phyloP scores from a whole-genome alignment of 1,284 basidiomycete genomes.

The Rhodotorula sp. region DNA sequence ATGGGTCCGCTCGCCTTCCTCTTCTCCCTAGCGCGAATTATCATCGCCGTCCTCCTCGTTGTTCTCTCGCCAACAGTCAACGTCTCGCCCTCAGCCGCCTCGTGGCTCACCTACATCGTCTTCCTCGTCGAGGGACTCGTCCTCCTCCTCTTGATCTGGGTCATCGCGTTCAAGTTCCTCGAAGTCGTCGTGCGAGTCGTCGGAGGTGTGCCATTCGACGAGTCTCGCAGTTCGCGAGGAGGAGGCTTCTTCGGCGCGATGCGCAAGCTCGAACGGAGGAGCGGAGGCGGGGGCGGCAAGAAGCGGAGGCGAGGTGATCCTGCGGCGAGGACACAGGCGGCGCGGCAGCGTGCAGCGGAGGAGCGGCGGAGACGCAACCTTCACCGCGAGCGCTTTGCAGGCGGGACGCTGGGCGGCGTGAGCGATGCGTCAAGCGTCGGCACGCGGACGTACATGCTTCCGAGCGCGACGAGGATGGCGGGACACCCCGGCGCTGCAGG shows the following conservation, averaged over 20 bases:
- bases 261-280: conserved; percentile 53
- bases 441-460: conserved; percentile 22
- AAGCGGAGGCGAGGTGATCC: conserved; percentile 5
- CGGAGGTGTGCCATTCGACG: conserved; percentile 78
- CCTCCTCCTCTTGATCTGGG: conserved; percentile 72
- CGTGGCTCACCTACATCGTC: conserved; percentile 92
- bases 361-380: conserved; percentile 8
- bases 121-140: conserved; percentile 81
- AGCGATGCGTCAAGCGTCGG: conserved; percentile 20
- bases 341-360: conserved; percentile 4
- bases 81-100: conserved; percentile 68
- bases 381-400: conserved; percentile 14
- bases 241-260: conserved; percentile 77
- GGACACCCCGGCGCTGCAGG: conserved; percentile 6
- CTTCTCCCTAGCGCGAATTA: conserved; percentile 83
- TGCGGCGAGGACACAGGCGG: neutral
- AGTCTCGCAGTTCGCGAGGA: conserved; percentile 72
- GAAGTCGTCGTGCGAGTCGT: conserved; percentile 79
- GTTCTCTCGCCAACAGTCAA: conserved; percentile 81
- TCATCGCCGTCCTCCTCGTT: conserved; percentile 81
- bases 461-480: conserved; percentile 7
- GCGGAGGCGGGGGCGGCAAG: conserved; percentile 47
- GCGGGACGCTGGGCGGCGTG: neutral
- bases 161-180: conserved; percentile 72
- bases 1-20: conserved; percentile 92